Conservation (phyloP, 139 green algal genomes). For the Marvania coccoides region DNA sequence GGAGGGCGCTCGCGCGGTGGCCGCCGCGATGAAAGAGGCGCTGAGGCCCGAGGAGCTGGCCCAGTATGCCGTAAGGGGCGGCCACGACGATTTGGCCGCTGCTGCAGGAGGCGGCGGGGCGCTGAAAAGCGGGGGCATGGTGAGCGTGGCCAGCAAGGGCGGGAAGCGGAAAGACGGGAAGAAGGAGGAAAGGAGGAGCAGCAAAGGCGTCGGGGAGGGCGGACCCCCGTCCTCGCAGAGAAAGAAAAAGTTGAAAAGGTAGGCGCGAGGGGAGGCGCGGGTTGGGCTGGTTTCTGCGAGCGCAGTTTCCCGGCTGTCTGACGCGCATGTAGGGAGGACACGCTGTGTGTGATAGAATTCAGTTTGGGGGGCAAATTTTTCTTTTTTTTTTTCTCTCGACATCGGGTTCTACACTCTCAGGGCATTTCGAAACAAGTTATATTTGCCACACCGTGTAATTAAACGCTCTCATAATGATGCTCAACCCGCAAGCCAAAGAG, state of each 20-base stretch:
- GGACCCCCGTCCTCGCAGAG: not conserved
- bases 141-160: slow-evolving; percentile 8
- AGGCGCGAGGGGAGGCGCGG: not conserved
- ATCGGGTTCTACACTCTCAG: not conserved
- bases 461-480: not conserved
- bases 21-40: slow-evolving; percentile 35
- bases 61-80: slow-evolving; percentile 53
- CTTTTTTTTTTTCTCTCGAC: not conserved
- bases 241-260: not conserved
- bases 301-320: not conserved
- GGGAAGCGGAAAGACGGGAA: not conserved
- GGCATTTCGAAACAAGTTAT: not conserved
- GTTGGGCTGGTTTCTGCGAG: not conserved
- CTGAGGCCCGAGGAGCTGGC: slow-evolving; percentile 58
- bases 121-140: slow-evolving; percentile 18
- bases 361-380: no score
- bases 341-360: no score
- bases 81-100: slow-evolving; percentile 46
- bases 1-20: slow-evolving; percentile 53
- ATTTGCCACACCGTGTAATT: no score
- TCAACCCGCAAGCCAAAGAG: slow-evolving; percentile 4
- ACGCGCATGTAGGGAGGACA: not conserved
- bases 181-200: slow-evolving; percentile 1
- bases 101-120: slow-evolving; percentile 32
- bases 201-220: slow-evolving; percentile 6